Evolutionary conservation across 1,284 basidiomycete genomes (phyloP), one percentile per base, ranked within the genome.

Genomic region (Pseudozyma thailandica): DNA sequence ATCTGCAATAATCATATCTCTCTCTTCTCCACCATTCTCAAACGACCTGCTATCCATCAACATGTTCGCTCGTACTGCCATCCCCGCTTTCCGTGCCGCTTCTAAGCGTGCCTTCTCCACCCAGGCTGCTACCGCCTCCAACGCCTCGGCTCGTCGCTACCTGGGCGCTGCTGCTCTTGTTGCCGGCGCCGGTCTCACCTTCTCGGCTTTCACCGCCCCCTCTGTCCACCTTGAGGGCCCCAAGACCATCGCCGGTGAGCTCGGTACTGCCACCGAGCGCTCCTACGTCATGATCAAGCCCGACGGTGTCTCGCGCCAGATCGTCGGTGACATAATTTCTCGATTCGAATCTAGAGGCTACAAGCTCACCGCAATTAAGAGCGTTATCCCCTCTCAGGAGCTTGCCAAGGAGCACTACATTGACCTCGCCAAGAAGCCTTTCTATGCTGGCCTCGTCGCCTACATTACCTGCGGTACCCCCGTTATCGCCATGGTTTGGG

Each of bases 211-310:
- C 47, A 23, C 54, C 20, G 51, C 72, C 38, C 58, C 63, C 33
- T 31, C 60, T 10, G 52, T 75, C 35, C 71, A 72, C 50, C 81
- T 84, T 54, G 84, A 85, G 62, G 84, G 83, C 42, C 63, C 81
- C 41, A 82, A 81, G 75, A 84, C 84, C 60, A 84, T 85, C 53
- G 84, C 84, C n/a, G 85, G 85, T 39, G 84, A 84, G 74, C 82
- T 84, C 74, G 82, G 83, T 26, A 85, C 84, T 33, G 75, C 74
- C 38, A 74, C 80, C 31, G 84, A 85, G 78, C 77, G 83, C 53
- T 84, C 84, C 49, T 85, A 84, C 72, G 78, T 85, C 77, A 85
- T 85, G 85, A 84, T 84, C 54, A 77, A 81, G 71, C 79, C 79
- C 28, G 79, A 81, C 66, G 79, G 75, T 28, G 53, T 53, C 43